Conservation (phyloP, 2,329 filamentous ascomycete genomes). For the Ceratocystis cacaofunesta region DNA sequence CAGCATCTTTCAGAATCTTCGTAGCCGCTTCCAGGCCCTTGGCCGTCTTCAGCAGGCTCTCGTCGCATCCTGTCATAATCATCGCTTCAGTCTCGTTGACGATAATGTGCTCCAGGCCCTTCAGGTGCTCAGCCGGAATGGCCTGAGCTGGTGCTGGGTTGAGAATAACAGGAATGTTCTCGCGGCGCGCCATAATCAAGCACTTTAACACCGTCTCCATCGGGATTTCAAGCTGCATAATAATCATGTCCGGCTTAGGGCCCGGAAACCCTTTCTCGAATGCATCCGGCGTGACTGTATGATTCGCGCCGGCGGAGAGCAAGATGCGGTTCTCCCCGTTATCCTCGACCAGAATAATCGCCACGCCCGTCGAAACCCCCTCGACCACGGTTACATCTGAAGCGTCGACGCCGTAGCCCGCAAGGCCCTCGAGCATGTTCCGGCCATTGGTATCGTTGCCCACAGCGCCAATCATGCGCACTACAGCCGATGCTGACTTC, state of each 20-base stretch:
- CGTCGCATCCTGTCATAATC: slow-evolving; percentile 29
- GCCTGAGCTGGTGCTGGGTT: slow-evolving; percentile 54
- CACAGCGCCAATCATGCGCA: slow-evolving; percentile 44
- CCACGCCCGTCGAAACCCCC: slow-evolving; percentile 37
- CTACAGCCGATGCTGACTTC: slow-evolving; percentile 18
- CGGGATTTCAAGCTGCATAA: slow-evolving; percentile 48
- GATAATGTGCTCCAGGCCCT: slow-evolving; percentile 48
- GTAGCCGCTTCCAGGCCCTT: slow-evolving; percentile 7
- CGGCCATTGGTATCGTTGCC: slow-evolving; percentile 30
- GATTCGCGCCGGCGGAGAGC: slow-evolving; percentile 41
- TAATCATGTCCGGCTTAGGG: slow-evolving; percentile 37
- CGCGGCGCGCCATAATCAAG: slow-evolving; percentile 28
- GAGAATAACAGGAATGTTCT: slow-evolving; percentile 41
- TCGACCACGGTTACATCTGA: slow-evolving; percentile 27
- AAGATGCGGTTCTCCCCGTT: slow-evolving; percentile 44
- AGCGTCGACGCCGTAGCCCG: slow-evolving; percentile 34
- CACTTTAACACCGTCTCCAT: slow-evolving; percentile 36
- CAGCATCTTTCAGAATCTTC: slow-evolving; percentile 39
- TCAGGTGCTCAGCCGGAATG: slow-evolving; percentile 43
- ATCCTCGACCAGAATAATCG: slow-evolving; percentile 43
- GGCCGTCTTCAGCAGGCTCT: slow-evolving; percentile 3
- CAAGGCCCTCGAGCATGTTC: slow-evolving; percentile 31
- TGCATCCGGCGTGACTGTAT: slow-evolving; percentile 16
- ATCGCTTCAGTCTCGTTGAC: slow-evolving; percentile 63
- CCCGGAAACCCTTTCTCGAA: slow-evolving; percentile 19